Conservation (phyloP, 2,329 filamentous ascomycete genomes). For the Cytospora piceicola region DNA sequence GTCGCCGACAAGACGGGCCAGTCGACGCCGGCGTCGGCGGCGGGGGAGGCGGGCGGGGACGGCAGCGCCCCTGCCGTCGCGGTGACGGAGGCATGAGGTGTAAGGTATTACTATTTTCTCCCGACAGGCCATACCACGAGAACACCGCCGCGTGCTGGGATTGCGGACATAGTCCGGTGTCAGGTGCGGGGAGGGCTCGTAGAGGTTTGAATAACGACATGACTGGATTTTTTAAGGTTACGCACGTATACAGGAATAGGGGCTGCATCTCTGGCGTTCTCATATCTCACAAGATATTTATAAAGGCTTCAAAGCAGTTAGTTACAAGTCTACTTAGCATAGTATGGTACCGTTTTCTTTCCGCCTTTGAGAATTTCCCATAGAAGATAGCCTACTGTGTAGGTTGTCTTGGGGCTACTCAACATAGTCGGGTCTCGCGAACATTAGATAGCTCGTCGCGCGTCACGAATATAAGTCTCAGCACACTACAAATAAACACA, state of each 20-base stretch:
- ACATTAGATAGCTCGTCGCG: too few relatives aligned
- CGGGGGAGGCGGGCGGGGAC: conserved; percentile 8
- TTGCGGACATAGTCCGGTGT: not conserved
- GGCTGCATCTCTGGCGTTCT: conserved; percentile 5
- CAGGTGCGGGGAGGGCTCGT: not conserved
- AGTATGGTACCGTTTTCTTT: not conserved
- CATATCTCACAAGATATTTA: not conserved
- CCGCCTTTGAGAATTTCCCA: not conserved
- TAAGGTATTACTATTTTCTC: too few relatives aligned
- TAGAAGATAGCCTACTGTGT: too few relatives aligned
- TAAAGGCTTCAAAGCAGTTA: not conserved
- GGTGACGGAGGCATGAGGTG: conserved; percentile 13
- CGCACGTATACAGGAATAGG: not conserved
- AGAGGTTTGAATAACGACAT: not conserved
- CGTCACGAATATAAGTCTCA: too few relatives aligned
- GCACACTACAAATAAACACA: too few relatives aligned
- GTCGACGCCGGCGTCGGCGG: conserved; percentile 14
- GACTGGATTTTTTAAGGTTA: not conserved
- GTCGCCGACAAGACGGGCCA: conserved; percentile 24
- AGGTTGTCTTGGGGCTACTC: not conserved
- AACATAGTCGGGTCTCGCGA: too few relatives aligned
- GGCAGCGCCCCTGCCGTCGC: conserved; percentile 13
- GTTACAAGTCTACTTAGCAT: not conserved
- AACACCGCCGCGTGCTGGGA: not conserved
- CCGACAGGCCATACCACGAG: not conserved